Evolutionary conservation across 139 green algal species (phyloP).

Genomic region (Volvox reticuliferus): DNA sequence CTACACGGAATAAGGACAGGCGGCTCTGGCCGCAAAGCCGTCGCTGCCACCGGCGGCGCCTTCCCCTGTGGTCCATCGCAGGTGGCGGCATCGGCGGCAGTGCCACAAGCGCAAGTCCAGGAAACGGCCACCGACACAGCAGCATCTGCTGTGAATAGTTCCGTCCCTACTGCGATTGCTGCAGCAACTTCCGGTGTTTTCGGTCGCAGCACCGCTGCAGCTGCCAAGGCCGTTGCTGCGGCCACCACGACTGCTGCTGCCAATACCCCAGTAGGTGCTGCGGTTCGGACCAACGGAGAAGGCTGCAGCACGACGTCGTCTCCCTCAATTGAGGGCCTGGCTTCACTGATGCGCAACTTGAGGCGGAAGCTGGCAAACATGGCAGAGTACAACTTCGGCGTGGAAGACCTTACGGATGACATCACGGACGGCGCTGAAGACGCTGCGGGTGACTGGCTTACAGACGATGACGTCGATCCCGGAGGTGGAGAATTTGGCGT

Average conservation of each 20-base stretch:
- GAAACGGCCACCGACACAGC: neutral
- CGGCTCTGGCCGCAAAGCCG: too few relatives aligned
- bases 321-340: constrained; percentile 20
- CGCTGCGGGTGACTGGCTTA: neutral
- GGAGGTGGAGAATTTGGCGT: neutral
- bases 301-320: neutral
- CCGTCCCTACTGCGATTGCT: neutral
- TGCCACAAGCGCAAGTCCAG: neutral
- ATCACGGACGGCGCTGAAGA: neutral
- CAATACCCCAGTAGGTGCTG: neutral
- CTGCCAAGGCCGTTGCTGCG: neutral
- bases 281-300: neutral
- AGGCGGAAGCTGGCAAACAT: constrained; percentile 16
- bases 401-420: neutral
- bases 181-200: neutral
- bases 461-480: neutral
- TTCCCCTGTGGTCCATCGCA: neutral
- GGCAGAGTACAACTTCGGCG: neutral
- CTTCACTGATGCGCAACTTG: constrained; percentile 19
- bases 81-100: neutral
- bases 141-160: neutral
- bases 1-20: neutral
- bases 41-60: too few relatives aligned
- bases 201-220: neutral
- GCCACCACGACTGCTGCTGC: neutral